Conservation (phyloP, 257 asterid species). For the Leptodermis oblonga region DNA sequence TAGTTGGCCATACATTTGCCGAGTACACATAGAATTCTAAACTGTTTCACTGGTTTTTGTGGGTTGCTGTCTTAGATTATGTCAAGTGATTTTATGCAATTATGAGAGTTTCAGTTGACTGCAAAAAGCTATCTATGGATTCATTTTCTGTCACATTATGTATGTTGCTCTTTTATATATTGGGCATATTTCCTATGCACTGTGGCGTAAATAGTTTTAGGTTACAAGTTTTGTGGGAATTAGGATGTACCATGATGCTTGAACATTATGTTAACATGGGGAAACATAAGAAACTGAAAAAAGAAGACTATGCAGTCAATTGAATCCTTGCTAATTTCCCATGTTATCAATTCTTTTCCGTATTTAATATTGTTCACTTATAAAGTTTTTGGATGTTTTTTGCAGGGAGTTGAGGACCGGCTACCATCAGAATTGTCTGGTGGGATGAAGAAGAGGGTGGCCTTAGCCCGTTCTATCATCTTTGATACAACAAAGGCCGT, state of each 20-base stretch:
- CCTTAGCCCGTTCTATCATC: conserved; percentile 94
- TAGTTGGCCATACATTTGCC: conserved; percentile 4
- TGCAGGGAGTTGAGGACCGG: conserved; percentile 92
- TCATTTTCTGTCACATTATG: neutral
- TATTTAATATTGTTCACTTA: conserved; percentile 2
- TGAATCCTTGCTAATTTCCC: neutral
- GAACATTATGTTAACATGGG: conserved; percentile 5
- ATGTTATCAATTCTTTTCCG: neutral
- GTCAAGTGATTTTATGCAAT: neutral
- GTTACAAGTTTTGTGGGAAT: neutral
- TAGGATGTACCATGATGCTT: neutral
- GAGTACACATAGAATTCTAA: neutral
- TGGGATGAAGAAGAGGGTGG: conserved; percentile 99
- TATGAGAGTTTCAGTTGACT: neutral
- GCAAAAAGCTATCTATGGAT: too few relatives aligned
- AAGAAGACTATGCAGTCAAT: neutral
- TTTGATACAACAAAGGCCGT: conserved; percentile 78
- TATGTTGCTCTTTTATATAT: neutral
- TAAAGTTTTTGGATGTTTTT: conserved; percentile 18
- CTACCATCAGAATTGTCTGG: conserved; percentile 97
- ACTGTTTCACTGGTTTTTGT: neutral
- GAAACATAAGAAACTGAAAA: neutral
- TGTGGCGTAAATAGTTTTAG: neutral
- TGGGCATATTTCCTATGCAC: neutral
- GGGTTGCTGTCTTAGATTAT: neutral